These are phyloP conservation scores for Aspergillus wentii DNA, from an alignment of 495 filamentous ascomycete genomes.

Conservation along the genomic window DNA sequence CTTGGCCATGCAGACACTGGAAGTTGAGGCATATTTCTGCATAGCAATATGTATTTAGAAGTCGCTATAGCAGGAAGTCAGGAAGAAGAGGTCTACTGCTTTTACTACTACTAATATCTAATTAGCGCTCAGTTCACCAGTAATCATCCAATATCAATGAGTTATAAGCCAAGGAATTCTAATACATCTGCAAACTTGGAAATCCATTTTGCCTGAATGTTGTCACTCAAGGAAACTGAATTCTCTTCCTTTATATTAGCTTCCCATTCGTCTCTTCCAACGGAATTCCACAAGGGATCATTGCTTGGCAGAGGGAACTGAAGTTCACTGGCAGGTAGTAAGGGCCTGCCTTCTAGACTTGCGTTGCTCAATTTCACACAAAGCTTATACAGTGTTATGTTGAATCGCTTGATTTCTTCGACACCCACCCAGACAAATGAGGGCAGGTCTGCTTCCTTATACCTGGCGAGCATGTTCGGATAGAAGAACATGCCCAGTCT, in stretches of 20 bases:
- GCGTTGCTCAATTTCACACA: slow-evolving; percentile 7
- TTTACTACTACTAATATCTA: no score
- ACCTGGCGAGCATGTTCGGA: slow-evolving; percentile 20
- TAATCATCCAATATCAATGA: no score
- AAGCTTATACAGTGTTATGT: slow-evolving; percentile 20
- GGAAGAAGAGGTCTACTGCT: no score
- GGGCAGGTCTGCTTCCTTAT: slow-evolving; percentile 4
- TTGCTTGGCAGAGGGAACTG: slow-evolving; percentile 23
- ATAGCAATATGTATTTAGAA: no score
- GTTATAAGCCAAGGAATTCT: no score
- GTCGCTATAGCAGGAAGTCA: no score
- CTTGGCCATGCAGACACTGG: no score
- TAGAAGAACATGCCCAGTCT: slow-evolving; percentile 26
- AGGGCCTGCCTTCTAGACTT: background rate
- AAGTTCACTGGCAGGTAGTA: slow-evolving; percentile 17
- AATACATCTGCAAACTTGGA: slow-evolving; percentile 13
- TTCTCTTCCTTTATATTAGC: slow-evolving; percentile 1
- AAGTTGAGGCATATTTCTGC: no score
- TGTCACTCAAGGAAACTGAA: slow-evolving; percentile 1
- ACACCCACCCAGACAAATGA: slow-evolving; percentile 20
- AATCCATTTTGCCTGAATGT: slow-evolving; percentile 16
- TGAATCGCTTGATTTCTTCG: slow-evolving; percentile 28
- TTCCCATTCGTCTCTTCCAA: slow-evolving; percentile 15
- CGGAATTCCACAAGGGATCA: slow-evolving; percentile 17
- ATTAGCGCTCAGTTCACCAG: no score